Evolutionary conservation across 2,329 filamentous ascomycete species (phyloP).

Genomic region (Penicillium paneum): DNA sequence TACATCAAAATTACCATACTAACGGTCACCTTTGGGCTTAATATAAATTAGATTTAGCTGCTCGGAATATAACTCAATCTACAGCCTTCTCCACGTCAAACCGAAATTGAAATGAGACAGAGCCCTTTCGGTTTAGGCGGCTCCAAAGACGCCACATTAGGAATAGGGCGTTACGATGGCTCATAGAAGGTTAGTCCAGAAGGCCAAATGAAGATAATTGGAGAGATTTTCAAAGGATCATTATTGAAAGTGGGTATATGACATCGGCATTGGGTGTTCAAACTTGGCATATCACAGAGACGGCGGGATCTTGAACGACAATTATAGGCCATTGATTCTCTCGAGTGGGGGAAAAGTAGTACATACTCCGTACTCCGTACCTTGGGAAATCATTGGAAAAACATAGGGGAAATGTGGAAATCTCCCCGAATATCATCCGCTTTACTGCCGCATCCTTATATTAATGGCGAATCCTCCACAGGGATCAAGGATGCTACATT

Average conservation of each 20-base stretch:
- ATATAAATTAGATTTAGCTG: slow-evolving; percentile 13
- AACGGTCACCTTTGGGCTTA: neutral
- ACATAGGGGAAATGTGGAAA: neutral
- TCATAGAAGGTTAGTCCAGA: neutral
- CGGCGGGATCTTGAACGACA: neutral
- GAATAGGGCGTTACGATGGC: neutral
- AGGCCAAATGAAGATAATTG: neutral
- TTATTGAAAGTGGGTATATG: neutral
- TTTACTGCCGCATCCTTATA: slow-evolving; percentile 13
- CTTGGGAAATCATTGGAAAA: neutral
- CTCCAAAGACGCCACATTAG: slow-evolving; percentile 4
- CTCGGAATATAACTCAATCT: slow-evolving; percentile 10
- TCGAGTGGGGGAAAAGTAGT: neutral
- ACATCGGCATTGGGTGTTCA: neutral
- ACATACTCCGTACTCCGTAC: neutral
- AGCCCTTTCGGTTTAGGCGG: slow-evolving; percentile 1
- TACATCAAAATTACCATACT: slow-evolving; percentile 9
- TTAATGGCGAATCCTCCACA: slow-evolving; percentile 9
- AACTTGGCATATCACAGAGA: neutral
- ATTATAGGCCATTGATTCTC: neutral
- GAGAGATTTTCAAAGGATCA: neutral
- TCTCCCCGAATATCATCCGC: slow-evolving; percentile 3
- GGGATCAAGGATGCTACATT: neutral
- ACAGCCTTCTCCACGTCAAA: neutral
- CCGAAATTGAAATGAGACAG: slow-evolving; percentile 9